These are phyloP conservation scores for Phytophthora niederhauseri DNA, from an alignment of 352 stramenopile species.

Conservation along the genomic window DNA sequence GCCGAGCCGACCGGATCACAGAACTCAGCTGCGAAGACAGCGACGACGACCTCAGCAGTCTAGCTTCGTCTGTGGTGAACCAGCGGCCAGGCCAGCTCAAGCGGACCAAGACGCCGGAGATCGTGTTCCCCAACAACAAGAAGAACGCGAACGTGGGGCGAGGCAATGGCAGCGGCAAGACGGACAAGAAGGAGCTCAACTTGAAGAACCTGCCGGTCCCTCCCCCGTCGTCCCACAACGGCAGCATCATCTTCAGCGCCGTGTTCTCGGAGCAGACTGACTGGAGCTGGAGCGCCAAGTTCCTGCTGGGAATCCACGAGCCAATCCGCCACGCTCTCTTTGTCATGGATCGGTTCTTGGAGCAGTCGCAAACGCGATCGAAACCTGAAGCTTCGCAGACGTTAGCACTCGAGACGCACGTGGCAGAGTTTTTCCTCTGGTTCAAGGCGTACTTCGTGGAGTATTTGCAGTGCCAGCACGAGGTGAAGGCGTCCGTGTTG, in stretches of 20 bases:
- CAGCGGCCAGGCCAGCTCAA: slow-evolving; percentile 34
- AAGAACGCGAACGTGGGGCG: slow-evolving; percentile 12
- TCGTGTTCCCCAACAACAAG: slow-evolving; percentile 33
- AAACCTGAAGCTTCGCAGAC: slow-evolving; percentile 38
- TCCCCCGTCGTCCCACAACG: slow-evolving; percentile 56
- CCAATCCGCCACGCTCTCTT: slow-evolving; percentile 82
- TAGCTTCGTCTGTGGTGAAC: slow-evolving; percentile 20
- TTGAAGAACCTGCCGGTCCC: slow-evolving; percentile 47
- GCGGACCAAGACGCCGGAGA: slow-evolving; percentile 34
- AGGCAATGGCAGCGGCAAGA: slow-evolving; percentile 6
- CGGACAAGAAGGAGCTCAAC: slow-evolving; percentile 32
- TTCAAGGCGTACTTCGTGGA: slow-evolving; percentile 82
- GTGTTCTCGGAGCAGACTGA: slow-evolving; percentile 64
- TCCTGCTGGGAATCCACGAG: slow-evolving; percentile 76
- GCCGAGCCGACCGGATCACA: slow-evolving; percentile 46
- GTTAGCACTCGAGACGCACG: slow-evolving; percentile 48
- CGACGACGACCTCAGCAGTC: slow-evolving; percentile 38
- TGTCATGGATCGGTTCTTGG: slow-evolving; percentile 84
- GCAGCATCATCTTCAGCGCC: slow-evolving; percentile 69
- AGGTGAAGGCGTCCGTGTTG: slow-evolving; percentile 67
- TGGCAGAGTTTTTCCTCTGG: slow-evolving; percentile 74
- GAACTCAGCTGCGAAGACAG: slow-evolving; percentile 53
- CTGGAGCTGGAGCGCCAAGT: slow-evolving; percentile 72
- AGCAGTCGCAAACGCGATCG: slow-evolving; percentile 52
- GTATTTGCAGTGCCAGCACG: slow-evolving; percentile 71